Percentiles rank a stretch among this genome's conserved stretches.
phyloP scores from a whole-genome alignment of 129 eudicot species.

The Chrysanthemum makinoi region DNA sequence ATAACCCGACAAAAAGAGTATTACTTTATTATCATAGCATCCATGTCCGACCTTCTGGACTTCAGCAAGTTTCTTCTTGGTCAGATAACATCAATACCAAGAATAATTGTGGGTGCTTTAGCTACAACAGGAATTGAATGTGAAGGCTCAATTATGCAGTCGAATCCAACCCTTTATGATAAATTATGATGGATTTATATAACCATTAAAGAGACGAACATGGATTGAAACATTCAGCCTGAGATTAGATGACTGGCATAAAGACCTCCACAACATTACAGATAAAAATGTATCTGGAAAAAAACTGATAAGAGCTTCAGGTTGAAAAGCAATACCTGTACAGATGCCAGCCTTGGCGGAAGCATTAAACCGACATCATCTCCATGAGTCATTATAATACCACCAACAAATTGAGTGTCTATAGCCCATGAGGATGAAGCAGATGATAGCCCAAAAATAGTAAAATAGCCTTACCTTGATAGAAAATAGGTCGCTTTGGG shows the following conservation, averaged over 20 bases:
- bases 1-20: no score
- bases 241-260: no score
- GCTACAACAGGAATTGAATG: slow-evolving; percentile 69
- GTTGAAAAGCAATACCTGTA: background rate
- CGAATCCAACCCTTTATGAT: slow-evolving; percentile 75
- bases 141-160: slow-evolving; percentile 45
- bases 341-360: slow-evolving; percentile 87
- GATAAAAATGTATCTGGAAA: background rate
- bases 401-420: slow-evolving; percentile 94
- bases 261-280: background rate
- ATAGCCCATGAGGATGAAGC: slow-evolving; percentile 78
- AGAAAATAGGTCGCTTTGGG: no score
- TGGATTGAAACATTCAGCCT: no score
- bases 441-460: no score
- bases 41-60: no score
- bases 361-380: slow-evolving; percentile 94
- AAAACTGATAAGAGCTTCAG: background rate
- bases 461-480: no score
- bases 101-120: slow-evolving; percentile 62
- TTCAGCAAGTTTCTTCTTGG: no score
- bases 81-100: slow-evolving; percentile 98
- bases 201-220: no score
- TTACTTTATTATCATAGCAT: no score
- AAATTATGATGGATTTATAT: no score
- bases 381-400: slow-evolving; percentile 94